Percentiles rank a stretch among this genome's conserved stretches.
phyloP scores from a whole-genome alignment of 345 rosid genomes.

The Mercurialis annua region DNA sequence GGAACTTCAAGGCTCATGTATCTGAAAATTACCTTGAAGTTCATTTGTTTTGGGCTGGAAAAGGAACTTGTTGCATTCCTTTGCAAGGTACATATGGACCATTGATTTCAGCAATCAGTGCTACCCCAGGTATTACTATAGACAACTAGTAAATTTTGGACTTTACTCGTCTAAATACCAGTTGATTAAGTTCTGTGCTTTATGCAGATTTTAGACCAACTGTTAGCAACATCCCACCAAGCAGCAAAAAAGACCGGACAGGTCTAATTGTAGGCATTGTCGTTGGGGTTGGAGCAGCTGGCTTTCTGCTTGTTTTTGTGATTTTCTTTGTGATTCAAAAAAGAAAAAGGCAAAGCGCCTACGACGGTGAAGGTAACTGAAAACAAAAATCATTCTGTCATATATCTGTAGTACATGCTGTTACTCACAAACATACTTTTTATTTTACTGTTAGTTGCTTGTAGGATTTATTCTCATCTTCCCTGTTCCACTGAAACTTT shows the following conservation, averaged over 20 bases:
- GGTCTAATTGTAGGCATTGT: conserved; percentile 54
- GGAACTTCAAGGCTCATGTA: conserved; percentile 13
- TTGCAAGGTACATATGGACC: conserved; percentile 34
- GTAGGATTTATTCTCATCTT: neutral
- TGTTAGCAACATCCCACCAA: conserved; percentile 48
- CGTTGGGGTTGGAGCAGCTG: conserved; percentile 43
- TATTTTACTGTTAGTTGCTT: neutral
- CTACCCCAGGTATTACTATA: conserved; percentile 42
- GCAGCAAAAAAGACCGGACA: conserved; percentile 31
- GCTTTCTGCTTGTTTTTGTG: conserved; percentile 31
- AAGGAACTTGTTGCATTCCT: conserved; percentile 38
- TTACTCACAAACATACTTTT: neutral
- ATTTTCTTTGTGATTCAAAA: conserved; percentile 37
- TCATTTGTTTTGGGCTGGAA: conserved; percentile 38
- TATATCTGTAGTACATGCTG: neutral
- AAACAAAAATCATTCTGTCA: neutral
- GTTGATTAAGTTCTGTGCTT: conserved; percentile 17
- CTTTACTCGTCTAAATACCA: neutral
- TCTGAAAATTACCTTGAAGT: conserved; percentile 33
- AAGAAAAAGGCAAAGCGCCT: conserved; percentile 30
- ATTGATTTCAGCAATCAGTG: conserved; percentile 46
- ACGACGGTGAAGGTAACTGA: conserved; percentile 60
- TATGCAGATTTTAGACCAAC: conserved; percentile 64
- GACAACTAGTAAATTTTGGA: neutral
- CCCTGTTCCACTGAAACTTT: neutral